Conservation (phyloP, 2,329 filamentous ascomycete species). For the Ceratocystis variospora region DNA sequence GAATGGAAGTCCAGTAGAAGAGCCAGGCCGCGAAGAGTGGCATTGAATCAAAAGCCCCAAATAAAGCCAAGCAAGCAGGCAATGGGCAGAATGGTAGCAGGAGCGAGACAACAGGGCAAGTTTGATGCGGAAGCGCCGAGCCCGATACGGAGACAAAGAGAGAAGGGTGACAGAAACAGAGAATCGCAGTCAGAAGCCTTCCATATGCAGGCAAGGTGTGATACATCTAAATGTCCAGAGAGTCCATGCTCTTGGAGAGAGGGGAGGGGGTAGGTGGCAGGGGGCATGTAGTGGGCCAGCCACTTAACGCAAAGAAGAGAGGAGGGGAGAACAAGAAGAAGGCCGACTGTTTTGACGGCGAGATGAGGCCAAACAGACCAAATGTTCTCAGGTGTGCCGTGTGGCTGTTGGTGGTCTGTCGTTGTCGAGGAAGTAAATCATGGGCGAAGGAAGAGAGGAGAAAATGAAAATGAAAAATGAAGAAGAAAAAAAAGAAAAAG, state of each 20-base stretch:
- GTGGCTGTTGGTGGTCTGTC: background rate
- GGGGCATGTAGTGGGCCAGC: conserved; percentile 4
- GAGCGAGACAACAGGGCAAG: background rate
- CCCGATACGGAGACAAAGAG: background rate
- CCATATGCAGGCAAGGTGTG: background rate
- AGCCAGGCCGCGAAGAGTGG: conserved; percentile 5
- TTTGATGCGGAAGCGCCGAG: background rate
- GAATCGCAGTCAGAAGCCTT: background rate
- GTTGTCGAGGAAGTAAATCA: background rate
- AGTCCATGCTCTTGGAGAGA: background rate
- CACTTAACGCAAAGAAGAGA: background rate
- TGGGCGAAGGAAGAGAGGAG: too few relatives aligned
- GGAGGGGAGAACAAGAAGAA: background rate
- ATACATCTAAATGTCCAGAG: background rate
- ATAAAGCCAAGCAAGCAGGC: background rate
- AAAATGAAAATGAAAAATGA: background rate
- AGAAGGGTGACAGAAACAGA: background rate
- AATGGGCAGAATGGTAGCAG: too few relatives aligned
- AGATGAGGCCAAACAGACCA: too few relatives aligned
- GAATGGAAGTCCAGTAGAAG: background rate
- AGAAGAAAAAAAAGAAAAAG: background rate
- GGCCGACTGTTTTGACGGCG: too few relatives aligned
- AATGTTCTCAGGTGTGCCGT: background rate
- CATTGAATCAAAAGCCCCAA: background rate
- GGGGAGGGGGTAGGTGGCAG: background rate